Evolutionary conservation across 345 rosid genomes (phyloP).

Genomic region (Noccaea bulbosa): DNA sequence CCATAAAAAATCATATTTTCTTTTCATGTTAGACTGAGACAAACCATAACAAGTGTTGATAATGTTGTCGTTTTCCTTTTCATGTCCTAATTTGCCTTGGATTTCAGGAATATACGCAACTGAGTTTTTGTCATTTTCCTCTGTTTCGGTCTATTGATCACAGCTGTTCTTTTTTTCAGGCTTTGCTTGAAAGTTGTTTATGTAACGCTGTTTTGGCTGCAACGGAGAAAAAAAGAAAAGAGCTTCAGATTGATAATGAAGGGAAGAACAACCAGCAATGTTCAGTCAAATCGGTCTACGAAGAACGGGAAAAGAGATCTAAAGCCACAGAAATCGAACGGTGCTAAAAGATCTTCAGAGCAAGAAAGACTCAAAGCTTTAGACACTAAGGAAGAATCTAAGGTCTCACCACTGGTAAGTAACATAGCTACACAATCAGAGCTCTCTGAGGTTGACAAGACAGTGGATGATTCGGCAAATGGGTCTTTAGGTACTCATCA

Average conservation of each 20-base stretch:
- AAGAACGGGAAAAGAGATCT: conserved; percentile 56
- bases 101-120: conserved; percentile 33
- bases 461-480: conserved; percentile 39
- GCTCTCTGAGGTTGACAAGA: conserved; percentile 42
- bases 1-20: neutral
- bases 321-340: conserved; percentile 49
- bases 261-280: conserved; percentile 54
- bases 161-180: conserved; percentile 8
- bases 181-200: conserved; percentile 19
- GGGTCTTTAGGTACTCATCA: conserved; percentile 48
- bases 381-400: conserved; percentile 48
- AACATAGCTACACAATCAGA: conserved; percentile 51
- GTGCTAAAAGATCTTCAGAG: conserved; percentile 45
- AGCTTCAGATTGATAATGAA: conserved; percentile 48
- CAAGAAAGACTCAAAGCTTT: conserved; percentile 51
- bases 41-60: conserved; percentile 24
- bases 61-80: conserved; percentile 30
- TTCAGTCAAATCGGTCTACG: conserved; percentile 52
- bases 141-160: conserved; percentile 4
- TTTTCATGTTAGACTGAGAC: conserved; percentile 9
- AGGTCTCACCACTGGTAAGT: conserved; percentile 25
- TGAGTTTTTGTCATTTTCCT: conserved; percentile 33
- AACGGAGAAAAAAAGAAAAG: conserved; percentile 40
- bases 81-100: conserved; percentile 17
- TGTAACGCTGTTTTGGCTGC: conserved; percentile 26